These are phyloP conservation scores for Juglanconis sp. DNA, from an alignment of 2,329 filamentous ascomycete genomes.

Conservation along the genomic window DNA sequence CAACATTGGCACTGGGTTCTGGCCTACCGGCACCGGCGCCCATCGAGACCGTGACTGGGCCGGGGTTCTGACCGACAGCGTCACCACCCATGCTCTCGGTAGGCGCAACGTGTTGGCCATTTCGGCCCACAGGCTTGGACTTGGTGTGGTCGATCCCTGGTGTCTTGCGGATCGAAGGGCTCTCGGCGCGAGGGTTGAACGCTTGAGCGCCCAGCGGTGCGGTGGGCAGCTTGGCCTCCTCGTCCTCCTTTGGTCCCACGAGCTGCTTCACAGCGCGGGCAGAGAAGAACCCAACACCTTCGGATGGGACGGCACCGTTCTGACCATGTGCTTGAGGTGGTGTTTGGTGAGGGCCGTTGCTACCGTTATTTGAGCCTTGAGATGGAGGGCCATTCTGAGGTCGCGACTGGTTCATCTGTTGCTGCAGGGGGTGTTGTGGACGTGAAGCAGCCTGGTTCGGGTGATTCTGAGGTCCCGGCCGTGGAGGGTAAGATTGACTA, in stretches of 20 bases:
- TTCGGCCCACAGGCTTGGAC: constrained; percentile 67
- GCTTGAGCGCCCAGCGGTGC: constrained; percentile 45
- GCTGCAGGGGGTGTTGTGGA: constrained; percentile 19
- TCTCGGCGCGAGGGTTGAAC: constrained; percentile 74
- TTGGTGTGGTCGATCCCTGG: constrained; percentile 79
- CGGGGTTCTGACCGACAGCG: neutral
- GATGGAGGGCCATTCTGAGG: constrained; percentile 9
- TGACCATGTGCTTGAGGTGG: constrained; percentile 16
- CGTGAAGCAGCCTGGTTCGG: constrained; percentile 17
- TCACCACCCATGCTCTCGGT: constrained; percentile 23
- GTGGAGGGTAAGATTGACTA: neutral
- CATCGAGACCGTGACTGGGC: neutral
- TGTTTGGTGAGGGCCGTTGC: constrained; percentile 24
- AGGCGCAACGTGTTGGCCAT: constrained; percentile 50
- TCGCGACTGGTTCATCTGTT: constrained; percentile 22
- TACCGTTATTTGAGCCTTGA: constrained; percentile 7
- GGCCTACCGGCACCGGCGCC: constrained; percentile 11
- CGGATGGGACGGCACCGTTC: constrained; percentile 28
- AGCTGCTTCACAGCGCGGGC: constrained; percentile 61
- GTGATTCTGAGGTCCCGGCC: constrained; percentile 18
- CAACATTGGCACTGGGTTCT: constrained; percentile 8
- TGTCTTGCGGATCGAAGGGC: constrained; percentile 84
- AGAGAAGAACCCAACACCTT: constrained; percentile 65
- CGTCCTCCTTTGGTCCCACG: constrained; percentile 41
- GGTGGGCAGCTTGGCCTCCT: constrained; percentile 37